Percentiles rank a stretch among this genome's conserved stretches.
Conservation (phyloP, 2,329 filamentous ascomycete species). For the Colletotrichum orbiculare region DNA sequence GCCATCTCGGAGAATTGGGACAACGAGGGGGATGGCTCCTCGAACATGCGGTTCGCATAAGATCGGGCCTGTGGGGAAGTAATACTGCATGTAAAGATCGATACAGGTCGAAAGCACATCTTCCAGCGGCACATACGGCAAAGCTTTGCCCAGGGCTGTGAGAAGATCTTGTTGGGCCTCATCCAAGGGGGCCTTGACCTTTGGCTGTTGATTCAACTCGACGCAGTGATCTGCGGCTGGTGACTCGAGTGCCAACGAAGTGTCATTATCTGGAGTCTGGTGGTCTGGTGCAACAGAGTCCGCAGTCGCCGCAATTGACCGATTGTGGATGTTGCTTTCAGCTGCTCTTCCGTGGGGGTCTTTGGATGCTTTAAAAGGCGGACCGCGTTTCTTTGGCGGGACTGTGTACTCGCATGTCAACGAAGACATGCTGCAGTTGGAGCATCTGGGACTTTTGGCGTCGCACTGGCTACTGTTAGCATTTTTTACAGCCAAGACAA, state of each 20-base stretch:
- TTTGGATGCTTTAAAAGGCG: conserved; percentile 2
- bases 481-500: background rate
- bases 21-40: background rate
- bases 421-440: conserved; percentile 14
- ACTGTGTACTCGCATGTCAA: conserved; percentile 8
- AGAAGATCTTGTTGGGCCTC: conserved; percentile 1
- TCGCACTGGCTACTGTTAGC: conserved; percentile 7
- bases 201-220: background rate
- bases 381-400: conserved; percentile 20
- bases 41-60: conserved; percentile 20
- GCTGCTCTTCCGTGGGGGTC: background rate
- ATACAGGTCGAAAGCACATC: conserved; percentile 14
- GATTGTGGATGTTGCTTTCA: background rate
- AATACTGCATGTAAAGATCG: conserved; percentile 23
- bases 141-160: conserved; percentile 7
- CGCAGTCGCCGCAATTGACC: background rate
- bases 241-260: too few relatives aligned
- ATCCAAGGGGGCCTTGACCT: background rate
- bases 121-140: conserved; percentile 15
- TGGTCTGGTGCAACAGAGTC: too few relatives aligned
- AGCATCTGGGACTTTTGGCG: conserved; percentile 5
- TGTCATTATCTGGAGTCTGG: too few relatives aligned
- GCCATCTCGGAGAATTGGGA: conserved; percentile 14
- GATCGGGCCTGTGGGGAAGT: conserved; percentile 22
- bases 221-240: too few relatives aligned